These are phyloP conservation scores for Trichoderma cornu-damae DNA, from an alignment of 2,329 filamentous ascomycete species.

Conservation along the genomic window DNA sequence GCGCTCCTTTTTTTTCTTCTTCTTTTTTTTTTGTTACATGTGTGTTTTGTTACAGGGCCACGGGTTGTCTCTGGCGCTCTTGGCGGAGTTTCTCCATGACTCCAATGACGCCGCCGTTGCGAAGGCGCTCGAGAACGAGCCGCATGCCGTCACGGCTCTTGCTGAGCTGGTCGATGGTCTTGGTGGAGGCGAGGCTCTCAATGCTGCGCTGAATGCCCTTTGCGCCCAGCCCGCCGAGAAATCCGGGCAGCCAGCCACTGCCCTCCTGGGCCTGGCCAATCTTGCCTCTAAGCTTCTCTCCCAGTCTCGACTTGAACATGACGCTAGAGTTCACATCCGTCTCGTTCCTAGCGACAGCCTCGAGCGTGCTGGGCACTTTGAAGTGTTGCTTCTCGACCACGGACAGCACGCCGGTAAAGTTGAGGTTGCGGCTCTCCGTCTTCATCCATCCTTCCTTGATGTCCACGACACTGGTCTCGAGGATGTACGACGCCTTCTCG, in stretches of 20 bases:
- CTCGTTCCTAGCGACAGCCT: slow-evolving; percentile 30
- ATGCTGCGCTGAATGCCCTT: slow-evolving; percentile 73
- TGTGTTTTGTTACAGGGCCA: slow-evolving; percentile 16
- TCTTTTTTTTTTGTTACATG: background rate
- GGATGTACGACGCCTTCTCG: slow-evolving; percentile 71
- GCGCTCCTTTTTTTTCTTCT: background rate
- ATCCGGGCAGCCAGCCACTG: slow-evolving; percentile 49
- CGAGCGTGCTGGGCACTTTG: slow-evolving; percentile 36
- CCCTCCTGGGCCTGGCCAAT: slow-evolving; percentile 44
- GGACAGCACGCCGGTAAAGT: slow-evolving; percentile 74
- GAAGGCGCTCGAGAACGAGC: slow-evolving; percentile 67
- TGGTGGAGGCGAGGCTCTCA: slow-evolving; percentile 70
- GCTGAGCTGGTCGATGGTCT: slow-evolving; percentile 70
- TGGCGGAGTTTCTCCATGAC: slow-evolving; percentile 52
- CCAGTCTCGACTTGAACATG: slow-evolving; percentile 65
- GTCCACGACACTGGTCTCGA: slow-evolving; percentile 75
- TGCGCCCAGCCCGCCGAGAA: slow-evolving; percentile 57
- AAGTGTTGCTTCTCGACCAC: slow-evolving; percentile 74
- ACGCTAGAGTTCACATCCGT: slow-evolving; percentile 72
- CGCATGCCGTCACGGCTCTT: slow-evolving; percentile 82
- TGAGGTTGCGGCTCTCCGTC: slow-evolving; percentile 74
- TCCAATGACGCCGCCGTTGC: slow-evolving; percentile 53
- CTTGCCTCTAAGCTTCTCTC: slow-evolving; percentile 59
- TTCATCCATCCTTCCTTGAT: slow-evolving; percentile 77
- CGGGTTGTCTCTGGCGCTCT: slow-evolving; percentile 35